Evolutionary conservation across 768 basidiomycete species (phyloP).

Genomic region (Auricularia cornea): DNA sequence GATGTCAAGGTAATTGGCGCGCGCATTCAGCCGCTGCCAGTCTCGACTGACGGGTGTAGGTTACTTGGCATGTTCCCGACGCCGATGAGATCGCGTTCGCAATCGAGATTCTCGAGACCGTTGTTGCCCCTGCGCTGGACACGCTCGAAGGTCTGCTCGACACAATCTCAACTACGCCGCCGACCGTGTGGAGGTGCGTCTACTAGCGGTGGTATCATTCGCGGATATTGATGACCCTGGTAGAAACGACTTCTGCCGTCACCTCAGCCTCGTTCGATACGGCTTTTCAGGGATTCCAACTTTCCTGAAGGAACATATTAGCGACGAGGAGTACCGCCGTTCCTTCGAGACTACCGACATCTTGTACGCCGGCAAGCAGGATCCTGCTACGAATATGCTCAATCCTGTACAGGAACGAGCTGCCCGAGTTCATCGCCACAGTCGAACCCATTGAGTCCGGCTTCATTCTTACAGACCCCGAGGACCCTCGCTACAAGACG

Average conservation of each 20-base stretch:
- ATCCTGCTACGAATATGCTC: not conserved
- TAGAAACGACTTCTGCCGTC: conserved; percentile 76
- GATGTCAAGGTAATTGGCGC: conserved; percentile 68
- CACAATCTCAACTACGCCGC: conserved; percentile 31
- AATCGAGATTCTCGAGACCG: conserved; percentile 54
- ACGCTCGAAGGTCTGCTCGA: conserved; percentile 50
- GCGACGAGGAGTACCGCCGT: conserved; percentile 38
- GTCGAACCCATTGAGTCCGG: conserved; percentile 54
- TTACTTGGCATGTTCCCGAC: conserved; percentile 73
- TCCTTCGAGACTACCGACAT: conserved; percentile 53
- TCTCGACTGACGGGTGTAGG: no score
- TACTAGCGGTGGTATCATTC: conserved; percentile 3
- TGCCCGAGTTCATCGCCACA: conserved; percentile 68
- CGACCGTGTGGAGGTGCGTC: conserved; percentile 3
- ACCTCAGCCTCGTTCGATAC: conserved; percentile 64
- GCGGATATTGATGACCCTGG: not conserved
- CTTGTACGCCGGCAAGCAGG: conserved; percentile 37
- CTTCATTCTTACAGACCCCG: conserved; percentile 56
- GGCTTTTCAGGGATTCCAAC: conserved; percentile 70
- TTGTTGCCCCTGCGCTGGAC: conserved; percentile 55
- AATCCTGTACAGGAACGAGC: conserved; percentile 45
- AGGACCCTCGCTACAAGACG: conserved; percentile 57
- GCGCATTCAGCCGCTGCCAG: no score
- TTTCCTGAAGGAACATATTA: conserved; percentile 44
- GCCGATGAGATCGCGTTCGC: conserved; percentile 67